Conservation (phyloP, 257 asterid genomes). For the Penstemon eatonii region DNA sequence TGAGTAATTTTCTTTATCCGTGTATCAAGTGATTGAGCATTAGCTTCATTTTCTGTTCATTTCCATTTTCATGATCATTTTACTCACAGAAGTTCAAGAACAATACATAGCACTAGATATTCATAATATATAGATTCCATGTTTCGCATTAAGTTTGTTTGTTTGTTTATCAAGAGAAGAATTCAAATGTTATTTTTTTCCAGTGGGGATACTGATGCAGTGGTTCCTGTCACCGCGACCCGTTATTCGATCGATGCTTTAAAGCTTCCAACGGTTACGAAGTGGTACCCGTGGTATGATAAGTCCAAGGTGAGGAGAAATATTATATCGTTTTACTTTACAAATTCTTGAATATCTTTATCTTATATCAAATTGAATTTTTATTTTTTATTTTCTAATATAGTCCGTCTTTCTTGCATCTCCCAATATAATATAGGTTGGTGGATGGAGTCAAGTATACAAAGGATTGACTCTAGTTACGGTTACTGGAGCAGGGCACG, state of each 20-base stretch:
- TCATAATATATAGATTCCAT: too few relatives aligned
- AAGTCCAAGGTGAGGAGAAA: slow-evolving; percentile 48
- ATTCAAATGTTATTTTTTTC: background rate
- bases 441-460: slow-evolving; percentile 98
- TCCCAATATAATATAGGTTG: slow-evolving; percentile 51
- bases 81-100: too few relatives aligned
- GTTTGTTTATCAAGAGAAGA: too few relatives aligned
- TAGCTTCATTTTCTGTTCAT: too few relatives aligned
- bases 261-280: slow-evolving; percentile 72
- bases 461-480: slow-evolving; percentile 86
- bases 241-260: slow-evolving; percentile 93
- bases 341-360: background rate
- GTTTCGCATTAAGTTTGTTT: too few relatives aligned
- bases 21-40: too few relatives aligned
- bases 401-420: too few relatives aligned
- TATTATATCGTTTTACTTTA: background rate
- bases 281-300: slow-evolving; percentile 96
- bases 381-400: slow-evolving; percentile 8
- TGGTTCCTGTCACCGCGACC: slow-evolving; percentile 93
- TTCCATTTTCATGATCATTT: too few relatives aligned
- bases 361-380: background rate
- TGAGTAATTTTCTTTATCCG: too few relatives aligned
- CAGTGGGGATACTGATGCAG: slow-evolving; percentile 97
- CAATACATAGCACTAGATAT: too few relatives aligned
- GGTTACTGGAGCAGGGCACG: slow-evolving; percentile 93